phyloP scores from a whole-genome alignment of 371 early-diverging fungal genomes.

The Mortierella polycephala region DNA sequence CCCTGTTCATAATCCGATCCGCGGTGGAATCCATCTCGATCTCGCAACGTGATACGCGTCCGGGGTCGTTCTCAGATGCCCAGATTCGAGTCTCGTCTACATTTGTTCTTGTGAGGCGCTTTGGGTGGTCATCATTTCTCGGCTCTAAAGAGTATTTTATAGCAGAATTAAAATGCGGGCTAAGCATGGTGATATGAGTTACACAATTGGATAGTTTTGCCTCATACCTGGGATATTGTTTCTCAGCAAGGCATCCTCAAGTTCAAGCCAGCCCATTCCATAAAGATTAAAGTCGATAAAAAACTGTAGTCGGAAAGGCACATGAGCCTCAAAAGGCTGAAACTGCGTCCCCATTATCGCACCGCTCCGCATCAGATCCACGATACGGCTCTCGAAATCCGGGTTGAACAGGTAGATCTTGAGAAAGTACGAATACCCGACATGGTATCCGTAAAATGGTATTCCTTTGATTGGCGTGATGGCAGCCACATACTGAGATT shows the following conservation, averaged over 20 bases:
- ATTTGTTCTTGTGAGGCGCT: slow-evolving; percentile 27
- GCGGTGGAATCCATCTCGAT: slow-evolving; percentile 79
- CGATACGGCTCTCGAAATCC: slow-evolving; percentile 61
- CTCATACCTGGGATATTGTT: slow-evolving; percentile 42
- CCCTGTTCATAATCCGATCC: slow-evolving; percentile 77
- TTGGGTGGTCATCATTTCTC: slow-evolving; percentile 24
- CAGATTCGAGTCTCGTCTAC: slow-evolving; percentile 38
- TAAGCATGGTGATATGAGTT: no score
- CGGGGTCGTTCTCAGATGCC: slow-evolving; percentile 39
- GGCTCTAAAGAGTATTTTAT: not conserved
- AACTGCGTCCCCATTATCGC: slow-evolving; percentile 73
- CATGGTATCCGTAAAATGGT: slow-evolving; percentile 89
- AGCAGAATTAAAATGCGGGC: no score
- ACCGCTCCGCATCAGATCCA: slow-evolving; percentile 75
- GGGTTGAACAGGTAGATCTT: slow-evolving; percentile 83
- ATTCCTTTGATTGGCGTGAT: slow-evolving; percentile 79
- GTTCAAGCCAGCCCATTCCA: slow-evolving; percentile 87
- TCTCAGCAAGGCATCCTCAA: slow-evolving; percentile 55
- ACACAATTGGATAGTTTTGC: slow-evolving; percentile 1
- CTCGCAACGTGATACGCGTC: slow-evolving; percentile 72
- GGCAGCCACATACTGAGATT: slow-evolving; percentile 71
- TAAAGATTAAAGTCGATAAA: slow-evolving; percentile 92
- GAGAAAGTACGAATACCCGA: slow-evolving; percentile 72
- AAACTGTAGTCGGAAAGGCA: slow-evolving; percentile 91
- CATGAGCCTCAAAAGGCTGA: slow-evolving; percentile 88